phyloP scores from a whole-genome alignment of 768 basidiomycete genomes.

The Leccinum olivaceopallidum region DNA sequence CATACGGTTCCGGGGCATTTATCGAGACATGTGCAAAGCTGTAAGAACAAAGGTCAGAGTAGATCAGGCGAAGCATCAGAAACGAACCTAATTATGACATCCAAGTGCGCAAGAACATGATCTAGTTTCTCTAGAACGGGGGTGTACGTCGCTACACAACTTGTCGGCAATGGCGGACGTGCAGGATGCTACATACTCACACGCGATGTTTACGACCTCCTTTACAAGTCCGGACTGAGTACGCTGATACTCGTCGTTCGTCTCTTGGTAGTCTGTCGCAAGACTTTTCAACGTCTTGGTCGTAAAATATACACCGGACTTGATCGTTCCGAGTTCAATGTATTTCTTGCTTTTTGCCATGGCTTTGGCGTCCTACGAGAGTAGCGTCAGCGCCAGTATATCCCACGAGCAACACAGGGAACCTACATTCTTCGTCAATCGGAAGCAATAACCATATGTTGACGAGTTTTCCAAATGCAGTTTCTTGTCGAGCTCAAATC shows the following conservation, averaged over 20 bases:
- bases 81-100: slow-evolving; percentile 82
- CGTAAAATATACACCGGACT: slow-evolving; percentile 87
- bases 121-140: slow-evolving; percentile 86
- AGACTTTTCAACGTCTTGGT: slow-evolving; percentile 71
- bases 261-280: slow-evolving; percentile 70
- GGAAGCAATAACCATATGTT: slow-evolving; percentile 89
- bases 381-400: neutral
- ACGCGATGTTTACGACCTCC: slow-evolving; percentile 90
- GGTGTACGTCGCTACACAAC: slow-evolving; percentile 79
- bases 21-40: slow-evolving; percentile 93
- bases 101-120: slow-evolving; percentile 82
- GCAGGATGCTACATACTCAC: slow-evolving; percentile 43
- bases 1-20: slow-evolving; percentile 83
- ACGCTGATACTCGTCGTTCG: slow-evolving; percentile 66
- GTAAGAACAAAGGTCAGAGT: neutral
- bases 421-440: slow-evolving; percentile 86
- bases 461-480: slow-evolving; percentile 91
- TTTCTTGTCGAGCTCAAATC: slow-evolving; percentile 85
- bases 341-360: slow-evolving; percentile 67
- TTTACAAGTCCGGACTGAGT: slow-evolving; percentile 84
- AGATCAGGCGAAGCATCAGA: neutral
- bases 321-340: slow-evolving; percentile 81
- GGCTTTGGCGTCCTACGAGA: slow-evolving; percentile 71
- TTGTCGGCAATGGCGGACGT: neutral
- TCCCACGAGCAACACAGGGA: neutral